Percentiles rank a stretch among this genome's conserved stretches.
Conservation (phyloP, 2,329 filamentous ascomycete species). For the Metarhizium robertsii region DNA sequence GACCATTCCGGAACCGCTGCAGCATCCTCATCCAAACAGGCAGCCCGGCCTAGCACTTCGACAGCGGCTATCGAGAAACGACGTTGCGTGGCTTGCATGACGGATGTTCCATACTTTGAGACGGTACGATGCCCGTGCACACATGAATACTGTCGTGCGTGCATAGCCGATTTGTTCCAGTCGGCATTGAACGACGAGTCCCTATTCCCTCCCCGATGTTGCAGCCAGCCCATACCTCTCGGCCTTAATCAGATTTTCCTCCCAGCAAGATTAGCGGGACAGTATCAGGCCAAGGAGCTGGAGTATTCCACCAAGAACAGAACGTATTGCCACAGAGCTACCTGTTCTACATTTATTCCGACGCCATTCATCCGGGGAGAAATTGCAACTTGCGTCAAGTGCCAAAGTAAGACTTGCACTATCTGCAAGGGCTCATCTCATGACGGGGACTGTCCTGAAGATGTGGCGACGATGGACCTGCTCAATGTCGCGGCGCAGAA, state of each 20-base stretch:
- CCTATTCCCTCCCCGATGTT: slow-evolving; percentile 47
- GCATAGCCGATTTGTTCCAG: slow-evolving; percentile 35
- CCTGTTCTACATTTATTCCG: slow-evolving; percentile 39
- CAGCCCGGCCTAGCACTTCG: background rate
- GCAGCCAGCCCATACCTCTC: slow-evolving; percentile 30
- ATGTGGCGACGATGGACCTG: slow-evolving; percentile 28
- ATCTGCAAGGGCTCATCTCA: slow-evolving; percentile 41
- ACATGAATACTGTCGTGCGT: slow-evolving; percentile 43
- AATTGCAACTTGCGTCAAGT: slow-evolving; percentile 32
- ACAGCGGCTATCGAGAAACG: background rate
- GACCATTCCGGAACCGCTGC: background rate
- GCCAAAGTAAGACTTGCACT: slow-evolving; percentile 34
- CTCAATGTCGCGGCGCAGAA: slow-evolving; percentile 29
- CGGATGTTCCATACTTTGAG: background rate
- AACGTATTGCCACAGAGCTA: slow-evolving; percentile 37
- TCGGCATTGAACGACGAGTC: slow-evolving; percentile 36
- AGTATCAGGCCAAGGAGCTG: slow-evolving; percentile 33
- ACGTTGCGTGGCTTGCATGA: slow-evolving; percentile 1
- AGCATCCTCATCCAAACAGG: background rate
- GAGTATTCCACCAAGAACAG: slow-evolving; percentile 38
- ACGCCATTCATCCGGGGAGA: slow-evolving; percentile 18
- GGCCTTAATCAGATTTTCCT: slow-evolving; percentile 26
- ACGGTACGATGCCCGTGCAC: slow-evolving; percentile 6
- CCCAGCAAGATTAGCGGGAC: slow-evolving; percentile 17
- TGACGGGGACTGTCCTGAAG: slow-evolving; percentile 35